Evolutionary conservation across 768 basidiomycete genomes (phyloP), one percentile per base, ranked within the genome.

Genomic region (Pulveroboletus ravenelii): DNA sequence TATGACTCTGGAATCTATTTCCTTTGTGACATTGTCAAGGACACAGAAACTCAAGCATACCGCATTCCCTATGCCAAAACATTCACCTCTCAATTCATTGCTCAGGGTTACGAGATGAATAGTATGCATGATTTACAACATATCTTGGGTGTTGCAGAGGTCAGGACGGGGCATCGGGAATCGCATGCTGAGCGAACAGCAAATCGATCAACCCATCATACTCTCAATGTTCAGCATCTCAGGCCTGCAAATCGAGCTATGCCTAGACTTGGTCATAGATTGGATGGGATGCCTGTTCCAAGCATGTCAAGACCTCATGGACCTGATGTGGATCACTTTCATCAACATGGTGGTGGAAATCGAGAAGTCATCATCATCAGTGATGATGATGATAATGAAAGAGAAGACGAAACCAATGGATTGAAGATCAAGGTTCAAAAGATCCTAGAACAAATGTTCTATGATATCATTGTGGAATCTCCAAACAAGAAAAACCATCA

Each of bases 1-100:
- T 54, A 51, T 47, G 25, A 54, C 1, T 40, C 35, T 1, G 45
- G 48, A 0, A 10, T 25, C 0, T 54, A 54, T n/a, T 54, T 54
- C 12, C 0, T 54, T 1, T 52, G 51, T 6, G 41, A 52, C 7
- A 23, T 52, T 3, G 31, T 30, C 10, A 8, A 1, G 0, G 13
- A 30, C 12, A 15, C 9, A 2, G 3, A 3, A 47, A 3, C 32
- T 5, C 5, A 17, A 14, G 13, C 9, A 3, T 41, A 40, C 36
- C 23, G 27, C 0, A 41, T 51, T 1, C 50, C 50, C 6, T 51
- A 14, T 3, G 2, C 14, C 3, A 40, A 41, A 31, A 6, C 1
- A 0, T 37, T 17, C 10, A 6, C 4, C 10, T 3, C 32, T 10
- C 32, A 25, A 2, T 6, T n/a, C 5, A 35, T 45, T 10, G 5